Percentiles rank a stretch among this genome's conserved stretches.
phyloP scores from a whole-genome alignment of 352 stramenopile genomes.

The Phytophthora sp. region DNA sequence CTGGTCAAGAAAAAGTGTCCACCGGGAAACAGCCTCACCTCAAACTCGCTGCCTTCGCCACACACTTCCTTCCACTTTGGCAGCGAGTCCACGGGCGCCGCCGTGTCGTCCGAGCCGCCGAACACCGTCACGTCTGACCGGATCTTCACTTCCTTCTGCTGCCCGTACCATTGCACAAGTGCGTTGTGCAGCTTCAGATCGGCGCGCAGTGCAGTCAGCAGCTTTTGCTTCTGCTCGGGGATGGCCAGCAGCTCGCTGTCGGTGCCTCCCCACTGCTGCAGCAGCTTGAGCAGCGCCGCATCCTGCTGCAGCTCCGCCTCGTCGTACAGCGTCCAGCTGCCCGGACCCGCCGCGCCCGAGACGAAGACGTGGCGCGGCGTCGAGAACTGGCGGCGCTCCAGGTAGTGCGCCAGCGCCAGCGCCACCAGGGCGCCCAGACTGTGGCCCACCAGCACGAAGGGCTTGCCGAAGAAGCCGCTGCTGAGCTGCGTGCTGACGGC shows the following conservation, averaged over 20 bases:
- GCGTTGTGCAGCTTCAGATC: constrained; percentile 65
- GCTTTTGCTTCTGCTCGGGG: constrained; percentile 35
- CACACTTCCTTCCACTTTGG: constrained; percentile 43
- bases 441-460: constrained; percentile 71
- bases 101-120: constrained; percentile 50
- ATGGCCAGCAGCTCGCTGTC: constrained; percentile 60
- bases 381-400: constrained; percentile 52
- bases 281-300: constrained; percentile 44
- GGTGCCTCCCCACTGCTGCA: constrained; percentile 68
- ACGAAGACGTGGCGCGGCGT: constrained; percentile 68
- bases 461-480: constrained; percentile 77
- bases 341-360: constrained; percentile 47
- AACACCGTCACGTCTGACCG: constrained; percentile 53
- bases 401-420: constrained; percentile 54
- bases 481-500: constrained; percentile 47
- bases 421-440: constrained; percentile 69
- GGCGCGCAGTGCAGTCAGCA: constrained; percentile 42
- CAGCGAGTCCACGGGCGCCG: constrained; percentile 42
- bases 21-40: constrained; percentile 56
- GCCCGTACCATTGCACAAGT: constrained; percentile 47
- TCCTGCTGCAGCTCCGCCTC: constrained; percentile 37
- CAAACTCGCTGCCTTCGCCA: constrained; percentile 26
- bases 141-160: constrained; percentile 31
- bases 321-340: constrained; percentile 43
- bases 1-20: constrained; percentile 72